phyloP scores from a whole-genome alignment of 129 eudicot genomes.

The Glebionis coronaria region DNA sequence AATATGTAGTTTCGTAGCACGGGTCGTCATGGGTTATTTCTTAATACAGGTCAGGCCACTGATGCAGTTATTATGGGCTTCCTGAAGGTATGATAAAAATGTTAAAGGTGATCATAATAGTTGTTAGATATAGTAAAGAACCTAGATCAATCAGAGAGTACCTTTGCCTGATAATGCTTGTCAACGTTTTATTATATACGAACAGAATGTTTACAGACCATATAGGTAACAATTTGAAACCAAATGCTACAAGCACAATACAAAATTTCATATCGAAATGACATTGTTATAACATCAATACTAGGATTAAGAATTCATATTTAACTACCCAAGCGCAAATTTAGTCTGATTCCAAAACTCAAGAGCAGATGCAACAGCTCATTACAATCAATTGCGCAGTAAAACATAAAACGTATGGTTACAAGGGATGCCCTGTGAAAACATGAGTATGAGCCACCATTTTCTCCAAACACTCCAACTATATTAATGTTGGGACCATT shows the following conservation, averaged over 20 bases:
- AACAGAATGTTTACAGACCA: too few species aligned
- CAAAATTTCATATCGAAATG: background rate
- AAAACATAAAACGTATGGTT: background rate
- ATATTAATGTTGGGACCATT: conserved; percentile 13
- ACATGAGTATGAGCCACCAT: conserved; percentile 1
- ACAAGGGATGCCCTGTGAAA: conserved; percentile 3
- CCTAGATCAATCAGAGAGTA: too few species aligned
- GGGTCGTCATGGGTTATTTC: too few species aligned
- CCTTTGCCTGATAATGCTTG: too few species aligned
- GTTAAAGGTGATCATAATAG: too few species aligned
- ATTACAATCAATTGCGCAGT: background rate
- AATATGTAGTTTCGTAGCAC: too few species aligned
- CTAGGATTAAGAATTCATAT: background rate
- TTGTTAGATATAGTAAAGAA: too few species aligned
- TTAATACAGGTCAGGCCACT: too few species aligned
- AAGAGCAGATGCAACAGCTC: conserved; percentile 3
- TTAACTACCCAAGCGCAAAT: background rate
- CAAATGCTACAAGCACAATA: background rate
- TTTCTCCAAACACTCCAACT: background rate
- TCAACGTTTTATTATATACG: too few species aligned
- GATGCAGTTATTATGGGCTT: too few species aligned
- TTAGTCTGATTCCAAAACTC: background rate
- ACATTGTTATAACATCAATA: background rate
- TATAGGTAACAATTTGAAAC: background rate
- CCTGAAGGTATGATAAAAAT: too few species aligned